phyloP scores from a whole-genome alignment of 2,329 filamentous ascomycete species.

The Pseudogymnoascus destructans region DNA sequence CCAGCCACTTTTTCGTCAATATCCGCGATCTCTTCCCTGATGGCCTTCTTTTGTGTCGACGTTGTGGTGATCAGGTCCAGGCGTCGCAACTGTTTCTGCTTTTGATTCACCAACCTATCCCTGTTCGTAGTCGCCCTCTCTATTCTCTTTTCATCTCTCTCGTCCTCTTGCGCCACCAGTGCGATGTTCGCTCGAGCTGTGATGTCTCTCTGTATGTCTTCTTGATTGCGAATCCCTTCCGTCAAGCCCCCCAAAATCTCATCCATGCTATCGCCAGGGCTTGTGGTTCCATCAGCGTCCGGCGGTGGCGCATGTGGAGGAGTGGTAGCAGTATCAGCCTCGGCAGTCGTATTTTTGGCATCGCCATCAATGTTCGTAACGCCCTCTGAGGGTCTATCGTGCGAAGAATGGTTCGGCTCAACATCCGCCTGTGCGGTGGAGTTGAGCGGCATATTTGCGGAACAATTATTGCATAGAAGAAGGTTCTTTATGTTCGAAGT shows the following conservation, averaged over 20 bases:
- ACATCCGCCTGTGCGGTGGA: constrained; percentile 5
- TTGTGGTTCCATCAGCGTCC: not conserved
- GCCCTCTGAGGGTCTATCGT: not conserved
- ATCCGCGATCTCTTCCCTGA: constrained; percentile 52
- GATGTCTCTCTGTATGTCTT: constrained; percentile 84
- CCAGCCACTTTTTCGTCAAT: constrained; percentile 35
- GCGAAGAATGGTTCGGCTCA: not conserved
- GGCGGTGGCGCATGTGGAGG: not conserved
- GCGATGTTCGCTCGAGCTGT: constrained; percentile 46
- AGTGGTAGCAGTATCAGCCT: not conserved
- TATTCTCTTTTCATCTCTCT: constrained; percentile 49
- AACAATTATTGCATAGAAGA: not conserved
- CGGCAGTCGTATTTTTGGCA: constrained; percentile 22
- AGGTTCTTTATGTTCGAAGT: not conserved
- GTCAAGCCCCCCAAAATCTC: constrained; percentile 43
- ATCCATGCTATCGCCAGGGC: constrained; percentile 23
- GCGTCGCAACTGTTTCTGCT: constrained; percentile 44
- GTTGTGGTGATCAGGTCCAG: constrained; percentile 28
- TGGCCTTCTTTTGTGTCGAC: constrained; percentile 27
- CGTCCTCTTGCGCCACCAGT: constrained; percentile 48
- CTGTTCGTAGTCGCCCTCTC: constrained; percentile 41
- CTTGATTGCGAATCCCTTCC: constrained; percentile 65
- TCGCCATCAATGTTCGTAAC: constrained; percentile 5
- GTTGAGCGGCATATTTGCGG: constrained; percentile 6
- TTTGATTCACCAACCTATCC: constrained; percentile 50